These are phyloP conservation scores for Leccinum subgranulosum DNA, from an alignment of 768 basidiomycete species.

Conservation along the genomic window DNA sequence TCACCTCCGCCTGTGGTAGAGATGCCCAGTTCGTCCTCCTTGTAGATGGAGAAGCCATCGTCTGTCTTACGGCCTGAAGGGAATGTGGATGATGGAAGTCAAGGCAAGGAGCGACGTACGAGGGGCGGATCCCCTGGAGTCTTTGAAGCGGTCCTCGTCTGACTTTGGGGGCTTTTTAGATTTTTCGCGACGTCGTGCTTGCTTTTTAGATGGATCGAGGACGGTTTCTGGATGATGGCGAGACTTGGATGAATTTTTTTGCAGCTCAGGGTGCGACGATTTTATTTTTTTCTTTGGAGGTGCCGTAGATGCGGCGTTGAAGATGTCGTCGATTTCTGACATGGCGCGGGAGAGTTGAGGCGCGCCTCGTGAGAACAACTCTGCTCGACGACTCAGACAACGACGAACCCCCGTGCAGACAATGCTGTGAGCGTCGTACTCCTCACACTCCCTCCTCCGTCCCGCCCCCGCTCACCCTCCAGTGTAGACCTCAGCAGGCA, in stretches of 20 bases:
- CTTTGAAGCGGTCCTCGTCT: slow-evolving; percentile 55
- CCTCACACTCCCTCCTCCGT: background rate
- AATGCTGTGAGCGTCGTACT: slow-evolving; percentile 32
- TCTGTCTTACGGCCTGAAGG: slow-evolving; percentile 67
- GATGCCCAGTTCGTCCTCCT: slow-evolving; percentile 80
- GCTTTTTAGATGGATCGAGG: slow-evolving; percentile 55
- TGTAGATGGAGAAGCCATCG: slow-evolving; percentile 77
- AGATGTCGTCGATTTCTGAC: slow-evolving; percentile 85
- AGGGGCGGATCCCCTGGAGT: slow-evolving; percentile 71
- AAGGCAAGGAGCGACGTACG: slow-evolving; percentile 44
- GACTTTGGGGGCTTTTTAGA: slow-evolving; percentile 19
- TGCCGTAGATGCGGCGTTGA: slow-evolving; percentile 45
- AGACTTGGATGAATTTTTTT: background rate
- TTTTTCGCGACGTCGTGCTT: slow-evolving; percentile 26
- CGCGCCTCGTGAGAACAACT: slow-evolving; percentile 15
- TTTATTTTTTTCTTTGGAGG: slow-evolving; percentile 43
- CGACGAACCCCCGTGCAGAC: slow-evolving; percentile 11
- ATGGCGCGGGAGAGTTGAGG: slow-evolving; percentile 25
- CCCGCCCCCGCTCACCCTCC: background rate
- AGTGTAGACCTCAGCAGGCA: slow-evolving; percentile 40
- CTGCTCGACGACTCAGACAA: slow-evolving; percentile 9
- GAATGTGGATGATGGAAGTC: slow-evolving; percentile 10
- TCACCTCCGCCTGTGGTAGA: slow-evolving; percentile 67
- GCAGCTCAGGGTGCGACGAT: background rate
- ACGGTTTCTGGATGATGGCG: slow-evolving; percentile 50